Evolutionary conservation across 768 basidiomycete genomes (phyloP).

Genomic region (Mycena rosella): DNA sequence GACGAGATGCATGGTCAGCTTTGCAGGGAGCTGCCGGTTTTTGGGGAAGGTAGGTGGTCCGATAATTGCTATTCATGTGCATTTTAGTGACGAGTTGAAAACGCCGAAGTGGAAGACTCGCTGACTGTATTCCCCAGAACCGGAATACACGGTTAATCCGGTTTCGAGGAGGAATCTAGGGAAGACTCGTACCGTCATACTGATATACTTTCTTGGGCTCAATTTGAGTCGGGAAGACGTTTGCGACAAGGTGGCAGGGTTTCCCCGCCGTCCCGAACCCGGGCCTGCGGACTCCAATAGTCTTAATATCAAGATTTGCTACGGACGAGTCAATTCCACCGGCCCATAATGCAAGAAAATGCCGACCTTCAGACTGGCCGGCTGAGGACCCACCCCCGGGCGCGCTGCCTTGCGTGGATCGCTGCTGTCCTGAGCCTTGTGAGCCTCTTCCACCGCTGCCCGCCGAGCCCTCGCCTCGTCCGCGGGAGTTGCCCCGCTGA

Average conservation of each 20-base stretch:
- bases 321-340: background rate
- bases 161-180: background rate
- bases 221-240: slow-evolving; percentile 64
- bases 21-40: slow-evolving; percentile 49
- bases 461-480: background rate
- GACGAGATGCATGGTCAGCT: slow-evolving; percentile 64
- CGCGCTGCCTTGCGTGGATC: too few species aligned
- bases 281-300: slow-evolving; percentile 74
- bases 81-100: background rate
- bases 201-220: slow-evolving; percentile 72
- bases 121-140: slow-evolving; percentile 7
- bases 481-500: background rate
- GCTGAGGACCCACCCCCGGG: background rate
- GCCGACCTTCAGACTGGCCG: background rate
- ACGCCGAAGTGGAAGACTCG: slow-evolving; percentile 4
- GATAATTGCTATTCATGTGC: slow-evolving; percentile 42
- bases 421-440: too few species aligned
- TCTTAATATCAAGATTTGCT: slow-evolving; percentile 48
- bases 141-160: background rate
- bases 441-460: too few species aligned
- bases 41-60: slow-evolving; percentile 50
- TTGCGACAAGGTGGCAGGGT: slow-evolving; percentile 51
- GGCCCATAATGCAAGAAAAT: background rate
- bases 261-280: slow-evolving; percentile 66
- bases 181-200: slow-evolving; percentile 70